These are phyloP conservation scores for Mycosarcoma maydis DNA, from an alignment of 1,284 basidiomycete genomes.

Conservation along the genomic window DNA sequence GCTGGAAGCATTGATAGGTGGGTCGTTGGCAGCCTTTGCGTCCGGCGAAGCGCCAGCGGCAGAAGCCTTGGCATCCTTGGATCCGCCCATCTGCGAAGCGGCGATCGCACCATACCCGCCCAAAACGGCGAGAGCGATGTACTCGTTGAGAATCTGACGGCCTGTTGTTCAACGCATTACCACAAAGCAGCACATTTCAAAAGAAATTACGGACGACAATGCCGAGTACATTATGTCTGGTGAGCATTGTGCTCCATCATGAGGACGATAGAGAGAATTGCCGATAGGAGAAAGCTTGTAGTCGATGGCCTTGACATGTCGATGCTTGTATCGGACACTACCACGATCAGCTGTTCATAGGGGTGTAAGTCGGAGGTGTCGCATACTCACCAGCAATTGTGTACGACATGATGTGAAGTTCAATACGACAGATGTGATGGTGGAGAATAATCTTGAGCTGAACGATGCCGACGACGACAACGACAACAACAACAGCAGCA, in stretches of 20 bases:
- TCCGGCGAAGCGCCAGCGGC: constrained; percentile 22
- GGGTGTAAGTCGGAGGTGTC: not conserved
- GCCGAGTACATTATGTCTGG: no score
- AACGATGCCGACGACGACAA: not conserved
- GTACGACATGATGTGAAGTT: constrained; percentile 56
- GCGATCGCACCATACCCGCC: constrained; percentile 51
- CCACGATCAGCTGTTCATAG: no score
- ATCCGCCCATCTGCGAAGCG: constrained; percentile 31
- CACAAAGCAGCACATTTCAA: no score
- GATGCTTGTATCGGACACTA: no score
- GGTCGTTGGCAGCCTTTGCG: constrained; percentile 30
- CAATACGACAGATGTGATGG: not conserved
- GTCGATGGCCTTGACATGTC: no score
- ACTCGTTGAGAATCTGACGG: constrained; percentile 62
- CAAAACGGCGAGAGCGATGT: constrained; percentile 60
- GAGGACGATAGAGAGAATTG: no score
- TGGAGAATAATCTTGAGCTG: not conserved
- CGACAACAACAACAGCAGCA: no score
- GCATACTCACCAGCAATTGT: constrained; percentile 58
- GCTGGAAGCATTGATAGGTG: constrained; percentile 56
- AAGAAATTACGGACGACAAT: no score
- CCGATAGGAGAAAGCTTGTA: no score
- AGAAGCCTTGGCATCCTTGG: constrained; percentile 33
- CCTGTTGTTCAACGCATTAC: no score
- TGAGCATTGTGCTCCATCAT: no score